phyloP scores from a whole-genome alignment of 2,329 filamentous ascomycete genomes.

The Trichoderma gracile region DNA sequence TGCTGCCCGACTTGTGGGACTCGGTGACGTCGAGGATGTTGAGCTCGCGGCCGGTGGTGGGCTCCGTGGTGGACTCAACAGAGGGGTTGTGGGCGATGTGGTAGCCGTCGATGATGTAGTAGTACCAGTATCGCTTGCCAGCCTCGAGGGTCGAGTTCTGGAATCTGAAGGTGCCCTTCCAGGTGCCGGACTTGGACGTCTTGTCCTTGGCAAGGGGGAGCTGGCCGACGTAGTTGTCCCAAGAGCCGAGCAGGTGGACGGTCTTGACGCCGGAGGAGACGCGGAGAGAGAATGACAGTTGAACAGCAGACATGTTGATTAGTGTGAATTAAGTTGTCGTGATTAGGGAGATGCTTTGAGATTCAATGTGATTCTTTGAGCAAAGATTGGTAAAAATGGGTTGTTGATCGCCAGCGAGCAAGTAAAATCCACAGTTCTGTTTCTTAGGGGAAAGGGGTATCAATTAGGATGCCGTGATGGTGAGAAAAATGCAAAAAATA shows the following conservation, averaged over 20 bases:
- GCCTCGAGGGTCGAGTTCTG: slow-evolving; percentile 81
- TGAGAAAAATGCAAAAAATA: slow-evolving; percentile 30
- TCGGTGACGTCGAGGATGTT: slow-evolving; percentile 94
- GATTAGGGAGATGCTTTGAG: slow-evolving; percentile 30
- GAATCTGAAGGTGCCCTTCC: slow-evolving; percentile 97
- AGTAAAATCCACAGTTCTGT: slow-evolving; percentile 56
- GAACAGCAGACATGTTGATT: slow-evolving; percentile 79
- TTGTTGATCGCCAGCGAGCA: slow-evolving; percentile 49
- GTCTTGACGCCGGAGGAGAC: slow-evolving; percentile 96
- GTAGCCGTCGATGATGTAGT: slow-evolving; percentile 99
- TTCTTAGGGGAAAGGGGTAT: slow-evolving; percentile 43
- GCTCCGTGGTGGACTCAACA: slow-evolving; percentile 85
- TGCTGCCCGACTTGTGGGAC: slow-evolving; percentile 39
- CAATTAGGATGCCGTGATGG: slow-evolving; percentile 31
- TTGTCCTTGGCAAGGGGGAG: slow-evolving; percentile 91
- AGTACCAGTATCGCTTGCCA: slow-evolving; percentile 98
- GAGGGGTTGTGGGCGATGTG: slow-evolving; percentile 96
- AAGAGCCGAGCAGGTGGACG: slow-evolving; percentile 94
- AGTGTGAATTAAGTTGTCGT: slow-evolving; percentile 30
- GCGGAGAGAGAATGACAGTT: slow-evolving; percentile 93
- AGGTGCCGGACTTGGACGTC: slow-evolving; percentile 81
- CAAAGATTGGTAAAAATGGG: slow-evolving; percentile 13
- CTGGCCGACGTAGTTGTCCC: slow-evolving; percentile 95
- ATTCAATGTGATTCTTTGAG: slow-evolving; percentile 26
- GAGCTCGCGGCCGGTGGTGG: slow-evolving; percentile 92